Conservation (phyloP, 1,284 basidiomycete genomes). For the Melampsora medusae region DNA sequence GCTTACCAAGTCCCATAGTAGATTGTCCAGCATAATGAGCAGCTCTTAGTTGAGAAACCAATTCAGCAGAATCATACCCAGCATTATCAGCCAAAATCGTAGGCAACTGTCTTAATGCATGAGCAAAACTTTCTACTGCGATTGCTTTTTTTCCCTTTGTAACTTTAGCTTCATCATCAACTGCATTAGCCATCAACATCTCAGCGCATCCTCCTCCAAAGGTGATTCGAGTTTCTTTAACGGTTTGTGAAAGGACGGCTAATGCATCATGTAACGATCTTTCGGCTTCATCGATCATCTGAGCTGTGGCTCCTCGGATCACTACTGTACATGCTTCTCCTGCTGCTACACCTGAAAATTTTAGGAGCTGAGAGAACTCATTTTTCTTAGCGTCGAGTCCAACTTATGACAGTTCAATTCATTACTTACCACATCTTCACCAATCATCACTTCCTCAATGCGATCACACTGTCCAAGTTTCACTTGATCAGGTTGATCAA, state of each 20-base stretch:
- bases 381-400: too few species aligned
- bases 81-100: conserved; percentile 97
- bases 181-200: conserved; percentile 93
- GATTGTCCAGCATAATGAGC: conserved; percentile 86
- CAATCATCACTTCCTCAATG: conserved; percentile 99
- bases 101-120: conserved; percentile 87
- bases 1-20: conserved; percentile 78
- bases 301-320: conserved; percentile 89
- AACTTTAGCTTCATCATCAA: conserved; percentile 80
- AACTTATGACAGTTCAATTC: too few species aligned
- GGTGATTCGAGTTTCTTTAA: conserved; percentile 90
- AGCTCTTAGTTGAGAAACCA: conserved; percentile 83
- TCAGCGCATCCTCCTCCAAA: conserved; percentile 96
- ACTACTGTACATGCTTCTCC: conserved; percentile 99
- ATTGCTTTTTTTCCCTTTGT: conserved; percentile 93
- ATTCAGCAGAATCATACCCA: conserved; percentile 92
- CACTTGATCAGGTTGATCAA: conserved; percentile 88
- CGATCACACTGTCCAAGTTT: conserved; percentile 89
- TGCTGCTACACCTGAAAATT: conserved; percentile 97
- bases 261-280: conserved; percentile 96
- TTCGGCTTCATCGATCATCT: conserved; percentile 99
- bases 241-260: conserved; percentile 93
- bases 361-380: conserved; percentile 77
- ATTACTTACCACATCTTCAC: conserved; percentile 83
- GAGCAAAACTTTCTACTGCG: conserved; percentile 85